Conservation (phyloP, 257 asterid genomes). For the Anisodus tanguticus region DNA sequence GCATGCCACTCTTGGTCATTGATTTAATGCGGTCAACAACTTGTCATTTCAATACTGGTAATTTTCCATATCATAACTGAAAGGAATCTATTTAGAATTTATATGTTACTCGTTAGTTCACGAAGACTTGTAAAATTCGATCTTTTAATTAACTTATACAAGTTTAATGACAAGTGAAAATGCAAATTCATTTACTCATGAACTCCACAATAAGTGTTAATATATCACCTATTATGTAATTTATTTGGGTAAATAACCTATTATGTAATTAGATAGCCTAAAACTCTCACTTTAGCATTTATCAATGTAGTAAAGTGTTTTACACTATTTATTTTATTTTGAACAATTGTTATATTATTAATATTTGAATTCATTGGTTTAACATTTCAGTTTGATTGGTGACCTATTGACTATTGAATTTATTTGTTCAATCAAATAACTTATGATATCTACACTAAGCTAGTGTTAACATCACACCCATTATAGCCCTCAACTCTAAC, state of each 20-base stretch:
- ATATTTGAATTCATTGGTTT: not conserved
- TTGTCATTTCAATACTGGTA: not conserved
- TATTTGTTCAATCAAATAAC: too few relatives aligned
- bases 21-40: not conserved
- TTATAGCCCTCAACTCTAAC: too few relatives aligned
- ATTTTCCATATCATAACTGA: not conserved
- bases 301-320: too few relatives aligned
- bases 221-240: not conserved
- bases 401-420: too few relatives aligned
- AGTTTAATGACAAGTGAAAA: not conserved
- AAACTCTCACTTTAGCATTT: not conserved
- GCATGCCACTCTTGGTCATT: too few relatives aligned
- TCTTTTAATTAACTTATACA: not conserved
- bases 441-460: too few relatives aligned
- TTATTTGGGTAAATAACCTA: too few relatives aligned
- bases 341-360: too few relatives aligned
- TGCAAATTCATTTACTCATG: constrained; percentile 5
- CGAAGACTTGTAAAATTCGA: not conserved
- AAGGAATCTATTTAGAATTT: not conserved
- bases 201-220: not conserved
- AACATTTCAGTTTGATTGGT: not conserved
- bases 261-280: not conserved
- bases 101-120: not conserved
- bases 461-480: too few relatives aligned
- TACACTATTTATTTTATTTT: too few relatives aligned